These are phyloP conservation scores for Cutaneotrichosporon cyanovorans DNA, from an alignment of 1,284 basidiomycete species.

Conservation along the genomic window DNA sequence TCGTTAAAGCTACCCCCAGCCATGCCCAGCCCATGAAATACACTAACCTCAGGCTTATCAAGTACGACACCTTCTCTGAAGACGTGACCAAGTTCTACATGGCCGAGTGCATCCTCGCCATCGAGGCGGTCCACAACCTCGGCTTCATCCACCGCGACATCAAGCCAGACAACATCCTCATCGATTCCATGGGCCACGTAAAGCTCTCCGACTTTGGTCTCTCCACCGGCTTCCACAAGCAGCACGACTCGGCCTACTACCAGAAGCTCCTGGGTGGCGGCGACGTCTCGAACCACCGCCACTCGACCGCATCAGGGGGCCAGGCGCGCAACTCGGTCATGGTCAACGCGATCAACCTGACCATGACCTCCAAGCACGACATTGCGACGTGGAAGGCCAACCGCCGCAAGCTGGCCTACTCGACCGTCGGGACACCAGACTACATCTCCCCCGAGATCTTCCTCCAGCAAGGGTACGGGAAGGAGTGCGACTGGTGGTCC, in stretches of 20 bases:
- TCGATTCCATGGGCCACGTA: slow-evolving; percentile 85
- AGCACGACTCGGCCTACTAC: slow-evolving; percentile 90
- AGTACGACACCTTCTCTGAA: slow-evolving; percentile 98
- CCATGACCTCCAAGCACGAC: slow-evolving; percentile 84
- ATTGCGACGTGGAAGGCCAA: slow-evolving; percentile 99
- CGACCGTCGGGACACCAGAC: slow-evolving; percentile 96
- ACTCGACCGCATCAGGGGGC: slow-evolving; percentile 17
- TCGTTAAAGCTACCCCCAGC: too few relatives aligned
- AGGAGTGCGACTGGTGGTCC: slow-evolving; percentile 99
- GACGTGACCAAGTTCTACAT: slow-evolving; percentile 99
- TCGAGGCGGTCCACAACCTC: slow-evolving; percentile 95
- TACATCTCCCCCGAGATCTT: slow-evolving; percentile 99
- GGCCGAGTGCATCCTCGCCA: slow-evolving; percentile 95
- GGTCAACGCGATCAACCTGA: slow-evolving; percentile 90
- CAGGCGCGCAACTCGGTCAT: slow-evolving; percentile 78
- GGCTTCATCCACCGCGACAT: slow-evolving; percentile 99
- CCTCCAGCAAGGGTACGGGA: slow-evolving; percentile 92
- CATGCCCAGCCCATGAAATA: too few relatives aligned
- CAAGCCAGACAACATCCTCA: slow-evolving; percentile 96
- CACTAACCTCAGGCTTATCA: slow-evolving; percentile 82
- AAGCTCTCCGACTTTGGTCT: slow-evolving; percentile 95
- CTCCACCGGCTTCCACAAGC: slow-evolving; percentile 90
- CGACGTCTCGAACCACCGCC: slow-evolving; percentile 28
- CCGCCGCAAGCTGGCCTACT: slow-evolving; percentile 91
- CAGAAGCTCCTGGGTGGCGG: slow-evolving; percentile 74